Base-by-base conservation (phyloP, 192 early-diverging fungal genomes). In the Coemansia brasiliensis region DNA sequence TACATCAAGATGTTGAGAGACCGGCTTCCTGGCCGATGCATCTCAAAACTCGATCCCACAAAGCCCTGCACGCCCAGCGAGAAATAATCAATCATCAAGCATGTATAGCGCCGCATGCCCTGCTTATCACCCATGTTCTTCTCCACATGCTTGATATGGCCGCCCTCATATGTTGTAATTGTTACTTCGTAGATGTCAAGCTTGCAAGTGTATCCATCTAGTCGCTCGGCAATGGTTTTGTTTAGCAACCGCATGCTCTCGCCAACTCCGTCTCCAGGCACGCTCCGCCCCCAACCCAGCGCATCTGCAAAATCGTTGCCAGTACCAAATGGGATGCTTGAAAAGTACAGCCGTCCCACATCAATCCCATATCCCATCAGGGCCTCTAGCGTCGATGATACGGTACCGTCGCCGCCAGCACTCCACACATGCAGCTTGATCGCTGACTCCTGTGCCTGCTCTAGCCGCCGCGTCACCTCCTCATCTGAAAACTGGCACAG, bases 291-390 rank as follows among this genome's bases (percentile, higher is more conserved):
- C 88, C 88, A 90, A 12, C 88, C 88, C 24, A 90, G 72, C 29
- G 87, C 87, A 51, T 90, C 86, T n/a, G 70, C 52, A 59, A 90
- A 83, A 61, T 90, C 88, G 60, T 90, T 90, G 43, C 88, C 88
- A 1, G 88, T 88, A 20, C 88, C 88, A 53, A 88, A 90, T 4
- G 88, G 88, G 37, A 88, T 87, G 61, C 85, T 83, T 38, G 85
- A 86, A 52, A 88, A 88, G 62, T 79, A 88, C 42, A 90, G 67
- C n/a, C 81, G 81, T 29, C 85, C 74, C 22, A 86, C 73, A 43
- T 86, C 83, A 43, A 88, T 80, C 20, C 79, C 75, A 53, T 86
- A 76, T 24, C 63, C 61, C 55, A 88, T 83, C 58, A 90, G 61
- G 22, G 77, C 67, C 59, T 87, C 85, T 38, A 88, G 66, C 3